Percentiles rank a stretch among this genome's conserved stretches.
These are phyloP conservation scores for Pestalotiopsis sp. DNA, from an alignment of 2,329 filamentous ascomycete genomes.

Conservation along the genomic window DNA sequence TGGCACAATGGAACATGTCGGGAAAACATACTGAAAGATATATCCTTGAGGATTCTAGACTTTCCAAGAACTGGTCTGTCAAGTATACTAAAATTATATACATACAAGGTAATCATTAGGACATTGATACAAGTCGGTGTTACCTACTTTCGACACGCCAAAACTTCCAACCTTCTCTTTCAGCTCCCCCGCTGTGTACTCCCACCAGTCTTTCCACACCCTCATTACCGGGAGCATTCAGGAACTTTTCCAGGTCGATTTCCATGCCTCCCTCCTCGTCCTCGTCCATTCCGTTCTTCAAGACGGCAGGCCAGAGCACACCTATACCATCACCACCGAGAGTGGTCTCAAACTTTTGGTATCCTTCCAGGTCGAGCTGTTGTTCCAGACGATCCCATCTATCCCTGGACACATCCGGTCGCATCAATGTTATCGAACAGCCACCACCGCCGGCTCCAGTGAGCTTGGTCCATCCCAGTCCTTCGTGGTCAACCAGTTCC, in stretches of 20 bases:
- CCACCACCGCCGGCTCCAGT: constrained; percentile 95
- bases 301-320: constrained; percentile 88
- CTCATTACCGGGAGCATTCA: constrained; percentile 80
- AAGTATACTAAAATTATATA: not conserved
- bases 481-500: constrained; percentile 85
- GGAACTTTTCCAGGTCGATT: constrained; percentile 83
- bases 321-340: constrained; percentile 93
- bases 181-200: constrained; percentile 68
- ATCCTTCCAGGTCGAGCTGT: constrained; percentile 71
- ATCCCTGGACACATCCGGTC: constrained; percentile 60
- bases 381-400: constrained; percentile 66
- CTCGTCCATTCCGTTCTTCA: constrained; percentile 81
- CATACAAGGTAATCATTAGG: not conserved
- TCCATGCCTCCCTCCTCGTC: constrained; percentile 83
- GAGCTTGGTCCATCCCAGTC: constrained; percentile 95
- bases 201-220: constrained; percentile 89
- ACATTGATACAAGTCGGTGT: constrained; percentile 7
- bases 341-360: constrained; percentile 83
- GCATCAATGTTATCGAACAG: constrained; percentile 89
- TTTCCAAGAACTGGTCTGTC: not conserved
- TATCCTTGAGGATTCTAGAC: not conserved
- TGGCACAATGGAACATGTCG: too few relatives aligned
- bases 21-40: not conserved
- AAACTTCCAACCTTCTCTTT: constrained; percentile 83
- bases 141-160: constrained; percentile 66